Base-by-base conservation (phyloP, 2,329 filamentous ascomycete species). In the Cladophialophora exuberans region DNA sequence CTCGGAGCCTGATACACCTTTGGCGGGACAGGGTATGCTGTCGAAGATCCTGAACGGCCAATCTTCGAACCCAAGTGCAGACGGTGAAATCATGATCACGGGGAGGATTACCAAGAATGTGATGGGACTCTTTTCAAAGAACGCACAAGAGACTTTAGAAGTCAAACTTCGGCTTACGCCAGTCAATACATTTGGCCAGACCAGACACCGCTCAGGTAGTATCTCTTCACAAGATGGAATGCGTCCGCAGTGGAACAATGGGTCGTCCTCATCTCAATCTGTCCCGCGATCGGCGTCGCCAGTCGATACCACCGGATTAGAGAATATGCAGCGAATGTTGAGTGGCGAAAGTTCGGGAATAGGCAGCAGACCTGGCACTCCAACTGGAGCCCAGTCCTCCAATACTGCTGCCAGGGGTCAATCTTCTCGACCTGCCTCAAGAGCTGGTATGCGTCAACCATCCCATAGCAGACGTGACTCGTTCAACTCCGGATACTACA, bases 21-120 rank as follows among this genome's bases (percentile, higher is more conserved):
- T 97, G 52, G 93, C 97, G 20, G 94, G 94, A 18, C 93, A 99
- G 72, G 94, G 95, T 49, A 90, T 97, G 85, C 79, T 99, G 17
- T 97, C 94, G 31, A 88, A 88, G 82, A 84, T 87, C 18, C 79
- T 97, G 41, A 81, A 82, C 78, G 79, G n/a, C 67, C 80, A 51
- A 79, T 78, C 11, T 80, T 83, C 28, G 73, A 75, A 66, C 46
- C 59, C 59, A 38, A 62, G 61, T 22, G 53, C 54, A 6, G 65
- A 67, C 11, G 42, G 59, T 52, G 49, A 79, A 76, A 59, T 57
- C 39, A 78, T 91, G 73, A 87, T 99, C 61, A 97, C 93, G 6
- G 94, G 94, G 53, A 87, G 91, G 28, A 89, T 99, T 51, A 90
- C 89, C 67, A 90, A 88, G 68, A 97, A 96, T 69, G 75, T 91